A percentile compares a stretch with the other conserved stretches of the same genome.
phyloP scores from a whole-genome alignment of 768 basidiomycete genomes.

The Tulasnella sp. region DNA sequence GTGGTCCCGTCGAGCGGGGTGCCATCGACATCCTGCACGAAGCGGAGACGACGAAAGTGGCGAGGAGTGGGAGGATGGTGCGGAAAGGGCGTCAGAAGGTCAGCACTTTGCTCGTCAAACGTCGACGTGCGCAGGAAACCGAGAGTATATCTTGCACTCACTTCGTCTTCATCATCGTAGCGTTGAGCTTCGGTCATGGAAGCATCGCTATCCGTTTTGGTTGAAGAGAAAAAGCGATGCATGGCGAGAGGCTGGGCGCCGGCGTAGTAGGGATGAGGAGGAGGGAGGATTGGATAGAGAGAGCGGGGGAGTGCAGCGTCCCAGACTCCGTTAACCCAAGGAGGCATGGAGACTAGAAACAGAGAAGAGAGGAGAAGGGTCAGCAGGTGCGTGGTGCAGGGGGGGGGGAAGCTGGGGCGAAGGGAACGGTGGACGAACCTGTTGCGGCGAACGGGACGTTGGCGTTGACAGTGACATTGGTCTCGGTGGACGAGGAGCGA shows the following conservation, averaged over 20 bases:
- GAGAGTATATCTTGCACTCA: neutral
- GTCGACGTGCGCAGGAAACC: neutral
- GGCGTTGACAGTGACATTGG: neutral
- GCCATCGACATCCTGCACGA: neutral
- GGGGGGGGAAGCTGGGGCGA: too few species aligned
- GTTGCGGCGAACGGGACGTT: too few species aligned
- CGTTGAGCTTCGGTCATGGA: neutral
- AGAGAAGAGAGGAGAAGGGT: neutral
- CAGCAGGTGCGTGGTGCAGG: neutral
- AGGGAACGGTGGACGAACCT: neutral
- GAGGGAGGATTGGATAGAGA: neutral
- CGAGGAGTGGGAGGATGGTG: neutral
- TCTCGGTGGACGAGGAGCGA: neutral
- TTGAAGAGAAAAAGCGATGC: neutral
- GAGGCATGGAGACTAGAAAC: neutral
- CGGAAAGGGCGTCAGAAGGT: neutral
- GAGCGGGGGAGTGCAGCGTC: neutral
- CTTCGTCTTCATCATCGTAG: neutral
- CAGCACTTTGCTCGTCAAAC: neutral
- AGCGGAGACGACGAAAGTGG: neutral
- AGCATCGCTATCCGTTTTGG: neutral
- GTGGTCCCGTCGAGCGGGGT: neutral
- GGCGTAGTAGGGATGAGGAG: neutral
- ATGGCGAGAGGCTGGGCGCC: too few species aligned
- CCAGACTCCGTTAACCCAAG: neutral